These are phyloP conservation scores for Wickerhamiella parazyma DNA, from an alignment of 805 yeast species.

Conservation along the genomic window DNA sequence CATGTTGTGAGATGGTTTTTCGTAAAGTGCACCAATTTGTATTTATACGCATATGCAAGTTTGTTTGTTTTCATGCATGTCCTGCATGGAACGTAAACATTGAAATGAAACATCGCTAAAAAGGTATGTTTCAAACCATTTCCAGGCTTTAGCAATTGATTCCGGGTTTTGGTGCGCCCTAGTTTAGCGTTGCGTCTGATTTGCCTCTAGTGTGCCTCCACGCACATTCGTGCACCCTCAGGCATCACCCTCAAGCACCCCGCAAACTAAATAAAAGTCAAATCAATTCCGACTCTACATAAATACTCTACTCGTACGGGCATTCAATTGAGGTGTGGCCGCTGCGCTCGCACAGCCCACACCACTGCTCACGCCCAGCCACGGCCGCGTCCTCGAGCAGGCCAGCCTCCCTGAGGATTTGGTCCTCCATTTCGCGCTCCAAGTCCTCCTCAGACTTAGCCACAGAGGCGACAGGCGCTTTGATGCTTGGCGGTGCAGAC, in stretches of 20 bases:
- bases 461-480: neutral
- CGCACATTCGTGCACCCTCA: too few relatives aligned
- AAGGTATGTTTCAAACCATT: too few relatives aligned
- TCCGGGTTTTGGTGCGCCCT: too few relatives aligned
- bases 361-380: slow-evolving; percentile 69
- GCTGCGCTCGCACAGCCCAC: slow-evolving; percentile 80
- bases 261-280: too few relatives aligned
- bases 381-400: slow-evolving; percentile 39
- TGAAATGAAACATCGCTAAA: too few relatives aligned
- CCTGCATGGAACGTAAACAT: neutral
- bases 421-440: slow-evolving; percentile 7
- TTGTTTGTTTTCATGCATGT: slow-evolving; percentile 8
- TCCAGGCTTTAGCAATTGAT: too few relatives aligned
- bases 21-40: neutral
- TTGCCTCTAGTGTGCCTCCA: too few relatives aligned
- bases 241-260: too few relatives aligned
- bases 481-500: neutral
- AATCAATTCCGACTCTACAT: slow-evolving; percentile 29
- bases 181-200: too few relatives aligned
- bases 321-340: slow-evolving; percentile 86
- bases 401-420: slow-evolving; percentile 8
- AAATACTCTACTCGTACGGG: slow-evolving; percentile 50
- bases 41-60: slow-evolving; percentile 4
- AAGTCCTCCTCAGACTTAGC: neutral
- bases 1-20: neutral